Evolutionary conservation across 306 rosid species (phyloP).

Genomic region (Rubus parviflorus): DNA sequence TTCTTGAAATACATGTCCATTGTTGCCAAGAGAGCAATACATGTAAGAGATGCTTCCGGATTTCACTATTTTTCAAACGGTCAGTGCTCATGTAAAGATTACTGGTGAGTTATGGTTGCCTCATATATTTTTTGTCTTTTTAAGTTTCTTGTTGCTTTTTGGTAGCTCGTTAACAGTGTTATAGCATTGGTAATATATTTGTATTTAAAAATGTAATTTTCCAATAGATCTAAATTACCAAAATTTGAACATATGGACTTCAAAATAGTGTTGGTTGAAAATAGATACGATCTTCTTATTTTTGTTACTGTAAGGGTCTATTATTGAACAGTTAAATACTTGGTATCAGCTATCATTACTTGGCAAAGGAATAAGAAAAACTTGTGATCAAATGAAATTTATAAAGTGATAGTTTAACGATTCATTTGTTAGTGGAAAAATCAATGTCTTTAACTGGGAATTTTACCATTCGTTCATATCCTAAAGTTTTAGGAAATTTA

Average conservation of each 20-base stretch:
- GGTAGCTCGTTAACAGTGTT: background rate
- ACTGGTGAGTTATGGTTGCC: conserved; percentile 42
- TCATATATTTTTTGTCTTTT: background rate
- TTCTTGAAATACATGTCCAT: conserved; percentile 73
- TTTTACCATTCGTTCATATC: too few relatives aligned
- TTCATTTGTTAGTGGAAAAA: background rate
- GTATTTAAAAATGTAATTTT: background rate
- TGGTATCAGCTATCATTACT: background rate
- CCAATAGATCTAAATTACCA: background rate
- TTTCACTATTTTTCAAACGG: conserved; percentile 80
- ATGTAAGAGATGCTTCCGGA: conserved; percentile 76
- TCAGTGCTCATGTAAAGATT: conserved; percentile 77
- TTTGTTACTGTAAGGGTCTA: background rate
- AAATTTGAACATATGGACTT: background rate
- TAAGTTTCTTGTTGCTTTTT: background rate
- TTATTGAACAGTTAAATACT: background rate
- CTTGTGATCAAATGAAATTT: background rate
- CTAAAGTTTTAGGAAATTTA: too few relatives aligned
- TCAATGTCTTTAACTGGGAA: background rate
- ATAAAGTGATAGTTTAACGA: background rate
- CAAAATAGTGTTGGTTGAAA: background rate
- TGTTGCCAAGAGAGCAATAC: conserved; percentile 58
- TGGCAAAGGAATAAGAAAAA: background rate
- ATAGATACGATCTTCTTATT: background rate
- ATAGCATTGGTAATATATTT: conserved; percentile 1